Conservation (phyloP, 768 basidiomycete genomes). For the Neoboletus magnificus region DNA sequence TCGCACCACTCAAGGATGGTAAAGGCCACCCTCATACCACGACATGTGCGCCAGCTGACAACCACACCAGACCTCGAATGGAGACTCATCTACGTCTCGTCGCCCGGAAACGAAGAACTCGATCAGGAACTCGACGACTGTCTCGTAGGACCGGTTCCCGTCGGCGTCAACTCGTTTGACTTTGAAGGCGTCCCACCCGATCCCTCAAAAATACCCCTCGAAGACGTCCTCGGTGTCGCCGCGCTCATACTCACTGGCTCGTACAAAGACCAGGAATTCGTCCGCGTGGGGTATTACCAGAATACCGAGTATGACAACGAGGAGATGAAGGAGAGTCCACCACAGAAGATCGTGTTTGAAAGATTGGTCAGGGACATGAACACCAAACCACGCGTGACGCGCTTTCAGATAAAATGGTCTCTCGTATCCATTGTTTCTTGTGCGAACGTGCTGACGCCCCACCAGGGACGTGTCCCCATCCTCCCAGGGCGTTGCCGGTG, state of each 20-base stretch:
- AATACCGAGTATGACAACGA: slow-evolving; percentile 98
- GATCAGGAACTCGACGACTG: slow-evolving; percentile 99
- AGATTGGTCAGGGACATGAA: slow-evolving; percentile 83
- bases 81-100: slow-evolving; percentile 96
- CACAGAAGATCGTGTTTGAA: slow-evolving; percentile 69
- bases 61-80: slow-evolving; percentile 82
- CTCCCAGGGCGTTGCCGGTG: slow-evolving; percentile 41
- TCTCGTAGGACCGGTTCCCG: slow-evolving; percentile 94
- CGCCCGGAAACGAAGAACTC: slow-evolving; percentile 83
- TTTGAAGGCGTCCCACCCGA: slow-evolving; percentile 88
- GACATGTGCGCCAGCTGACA: background rate
- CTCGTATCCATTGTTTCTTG: slow-evolving; percentile 21
- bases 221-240: slow-evolving; percentile 93
- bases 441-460: background rate
- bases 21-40: slow-evolving; percentile 10
- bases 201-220: slow-evolving; percentile 77
- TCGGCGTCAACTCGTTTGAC: slow-evolving; percentile 96
- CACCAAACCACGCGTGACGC: slow-evolving; percentile 88
- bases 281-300: slow-evolving; percentile 99
- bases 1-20: slow-evolving; percentile 89
- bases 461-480: slow-evolving; percentile 64
- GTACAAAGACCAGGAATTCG: slow-evolving; percentile 96
- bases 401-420: slow-evolving; percentile 86
- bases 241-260: slow-evolving; percentile 96
- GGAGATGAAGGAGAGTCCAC: slow-evolving; percentile 77